Base-by-base conservation (phyloP, 2,329 filamentous ascomycete genomes). In the Fusarium pseudocircinatum region DNA sequence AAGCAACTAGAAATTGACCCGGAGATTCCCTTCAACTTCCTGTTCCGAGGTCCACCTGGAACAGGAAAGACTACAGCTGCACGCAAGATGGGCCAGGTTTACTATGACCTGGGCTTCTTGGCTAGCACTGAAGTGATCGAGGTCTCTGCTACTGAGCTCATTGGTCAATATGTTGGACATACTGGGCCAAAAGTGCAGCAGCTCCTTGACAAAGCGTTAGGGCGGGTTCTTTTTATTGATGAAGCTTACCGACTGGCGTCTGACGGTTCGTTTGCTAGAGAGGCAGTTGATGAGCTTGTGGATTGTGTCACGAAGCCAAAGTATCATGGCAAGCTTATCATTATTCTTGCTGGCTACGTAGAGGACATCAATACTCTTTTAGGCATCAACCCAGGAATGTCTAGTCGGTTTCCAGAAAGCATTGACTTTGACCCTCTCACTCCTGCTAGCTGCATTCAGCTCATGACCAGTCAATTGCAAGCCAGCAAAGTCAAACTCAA, bases 11-110 rank as follows among this genome's bases (percentile, higher is more conserved):
- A 70, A 0, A 69, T 82, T 24, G 79, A 82, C 6, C 77, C 81
- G 0, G 77, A 87, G 16, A 85, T 93, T 0, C 91, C 91, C 0
- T 92, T 92, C 78, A 92, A 88, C 68, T 94, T 93, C 72, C 75
- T 94, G 0, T 94, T 94, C 81, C 86, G 88, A 1, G 92, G 92
- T 0, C 82, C 83, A 0, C 90, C 90, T 20, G 91, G 90, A 0
- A 94, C 92, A 0, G 93, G 93, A 0, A 95, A 95, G 76, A 94
- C 92, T 0, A 91, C 90, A 0, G 94, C 85, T 0, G 93, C 93
- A 0, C 83, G 87, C n/a, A 92, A 91, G 69, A 93, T 95, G 86
- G 93, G 93, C 7, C 88, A 93, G 69, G 84, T 95, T 0, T 95
- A 89, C 76, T 95, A 93, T 76, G 90, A 95, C 73, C 89, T 94